Percentiles rank a stretch among this genome's conserved stretches.
Conservation (phyloP, 148 eudicot species). For the Rhododendron vialii region DNA sequence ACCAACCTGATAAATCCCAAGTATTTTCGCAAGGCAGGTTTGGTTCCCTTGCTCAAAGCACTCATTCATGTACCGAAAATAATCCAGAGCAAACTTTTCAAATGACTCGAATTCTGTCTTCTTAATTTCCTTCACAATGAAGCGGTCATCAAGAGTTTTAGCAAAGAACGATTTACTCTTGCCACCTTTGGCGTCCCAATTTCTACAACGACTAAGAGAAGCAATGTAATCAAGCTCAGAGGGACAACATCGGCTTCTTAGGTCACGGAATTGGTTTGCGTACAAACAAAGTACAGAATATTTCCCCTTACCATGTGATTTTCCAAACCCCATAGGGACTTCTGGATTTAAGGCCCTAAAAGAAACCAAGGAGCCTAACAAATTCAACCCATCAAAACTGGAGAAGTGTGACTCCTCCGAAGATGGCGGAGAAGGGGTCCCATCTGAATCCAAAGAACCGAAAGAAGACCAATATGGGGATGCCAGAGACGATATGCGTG, state of each 20-base stretch:
- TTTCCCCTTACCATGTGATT: slow-evolving; percentile 50
- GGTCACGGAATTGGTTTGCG: slow-evolving; percentile 61
- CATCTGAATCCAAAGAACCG: slow-evolving; percentile 41
- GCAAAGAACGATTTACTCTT: slow-evolving; percentile 91
- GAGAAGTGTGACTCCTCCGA: slow-evolving; percentile 44
- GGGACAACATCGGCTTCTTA: slow-evolving; percentile 68
- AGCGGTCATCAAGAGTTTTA: slow-evolving; percentile 83
- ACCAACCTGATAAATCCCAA: slow-evolving; percentile 91
- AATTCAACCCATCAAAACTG: slow-evolving; percentile 52
- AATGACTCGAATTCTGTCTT: slow-evolving; percentile 80
- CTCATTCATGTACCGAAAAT: slow-evolving; percentile 65
- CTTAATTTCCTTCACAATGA: slow-evolving; percentile 88
- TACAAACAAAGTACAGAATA: slow-evolving; percentile 69
- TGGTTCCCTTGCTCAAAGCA: slow-evolving; percentile 69
- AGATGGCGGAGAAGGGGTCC: slow-evolving; percentile 42
- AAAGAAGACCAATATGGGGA: slow-evolving; percentile 45
- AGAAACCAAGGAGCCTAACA: slow-evolving; percentile 49
- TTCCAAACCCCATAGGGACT: slow-evolving; percentile 60
- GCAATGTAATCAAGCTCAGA: slow-evolving; percentile 86
- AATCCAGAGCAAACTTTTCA: slow-evolving; percentile 57
- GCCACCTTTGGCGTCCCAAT: slow-evolving; percentile 98
- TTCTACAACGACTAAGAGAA: slow-evolving; percentile 84
- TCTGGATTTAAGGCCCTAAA: slow-evolving; percentile 49
- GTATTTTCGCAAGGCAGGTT: slow-evolving; percentile 93
- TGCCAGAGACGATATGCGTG: slow-evolving; percentile 46